phyloP scores from a whole-genome alignment of 106 monocot genomes.

The Dioscorea alata region DNA sequence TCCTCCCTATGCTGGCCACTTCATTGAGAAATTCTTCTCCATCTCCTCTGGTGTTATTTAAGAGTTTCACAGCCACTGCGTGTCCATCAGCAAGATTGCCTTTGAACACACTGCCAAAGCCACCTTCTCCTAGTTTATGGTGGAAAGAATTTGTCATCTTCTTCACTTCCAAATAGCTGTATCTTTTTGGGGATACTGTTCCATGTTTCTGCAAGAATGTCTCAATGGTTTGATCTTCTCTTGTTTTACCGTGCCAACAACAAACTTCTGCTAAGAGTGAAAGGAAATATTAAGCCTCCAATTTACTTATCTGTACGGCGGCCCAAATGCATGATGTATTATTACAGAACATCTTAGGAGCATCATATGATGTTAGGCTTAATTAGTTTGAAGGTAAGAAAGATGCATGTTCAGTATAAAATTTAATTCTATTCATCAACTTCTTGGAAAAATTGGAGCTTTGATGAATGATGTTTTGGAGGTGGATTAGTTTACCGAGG shows the following conservation, averaged over 20 bases:
- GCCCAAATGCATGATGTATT: too few relatives aligned
- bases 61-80: conserved; percentile 33
- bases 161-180: conserved; percentile 17
- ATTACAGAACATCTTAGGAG: too few relatives aligned
- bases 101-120: conserved; percentile 33
- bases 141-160: conserved; percentile 26
- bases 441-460: too few relatives aligned
- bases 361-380: too few relatives aligned
- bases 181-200: conserved; percentile 18
- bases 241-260: not conserved
- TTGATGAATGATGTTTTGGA: too few relatives aligned
- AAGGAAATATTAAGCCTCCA: too few relatives aligned
- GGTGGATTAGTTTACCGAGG: too few relatives aligned
- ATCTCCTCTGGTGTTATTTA: conserved; percentile 13
- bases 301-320: too few relatives aligned
- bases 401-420: too few relatives aligned
- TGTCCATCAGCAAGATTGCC: conserved; percentile 15
- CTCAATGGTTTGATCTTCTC: not conserved
- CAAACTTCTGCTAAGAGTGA: too few relatives aligned
- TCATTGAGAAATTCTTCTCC: conserved; percentile 36
- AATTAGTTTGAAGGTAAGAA: too few relatives aligned
- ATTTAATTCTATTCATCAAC: too few relatives aligned
- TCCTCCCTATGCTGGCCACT: conserved; percentile 25
- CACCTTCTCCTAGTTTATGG: conserved; percentile 32
- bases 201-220: conserved; percentile 14